Evolutionary conservation across 148 eudicot genomes (phyloP), one percentile per base, ranked within the genome.

Genomic region (Polygonum maritimum): DNA sequence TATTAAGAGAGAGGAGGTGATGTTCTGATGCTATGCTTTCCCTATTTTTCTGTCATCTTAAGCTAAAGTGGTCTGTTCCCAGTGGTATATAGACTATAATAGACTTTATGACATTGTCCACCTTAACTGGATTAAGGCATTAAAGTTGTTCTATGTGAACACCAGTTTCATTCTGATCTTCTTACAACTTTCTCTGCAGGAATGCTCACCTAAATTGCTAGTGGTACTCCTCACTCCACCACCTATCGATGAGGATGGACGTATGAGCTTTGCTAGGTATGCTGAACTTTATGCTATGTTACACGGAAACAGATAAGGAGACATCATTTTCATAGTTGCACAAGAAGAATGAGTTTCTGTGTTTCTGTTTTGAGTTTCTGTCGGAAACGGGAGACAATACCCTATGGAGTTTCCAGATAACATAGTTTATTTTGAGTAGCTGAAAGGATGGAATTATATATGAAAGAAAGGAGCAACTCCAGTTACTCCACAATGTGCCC

Each of bases 141-240:
- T 57, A 22, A 8, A 63, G 40, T 63, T 63, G 2, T 3, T 16
- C 44, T 1, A 14, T 12, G 3, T 67, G 44, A 38, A 3, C 11
- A 35, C 71, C 45, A 35, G 19, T 6, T 67, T 67, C 45, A 67
- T 36, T 5, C 21, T 67, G 21, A 67, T 36, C 21, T 36, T 33
- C 15, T 2, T 36, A 67, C 6, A 33, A 13, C 5, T n/a, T 60
- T 77, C 19, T 48, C 77, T 76, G 85, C 86, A 92, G 98, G 81
- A 89, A 75, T 89, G 90, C 82, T 90, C 95, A 39, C 82, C 89
- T 49, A 71, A 69, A 35, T 85, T 91, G 83, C 78, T 92, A 78
- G 89, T 92, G 76, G 91, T 94, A 70, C 88, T 94, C 75, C 85
- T 94, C 80, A 87, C 96, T 81, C 93, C 93, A 39, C 97, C 97